A percentile compares a stretch with the other conserved stretches of the same genome.
phyloP scores from a whole-genome alignment of 495 filamentous ascomycete genomes.

The Astrothelium macrocarpum region DNA sequence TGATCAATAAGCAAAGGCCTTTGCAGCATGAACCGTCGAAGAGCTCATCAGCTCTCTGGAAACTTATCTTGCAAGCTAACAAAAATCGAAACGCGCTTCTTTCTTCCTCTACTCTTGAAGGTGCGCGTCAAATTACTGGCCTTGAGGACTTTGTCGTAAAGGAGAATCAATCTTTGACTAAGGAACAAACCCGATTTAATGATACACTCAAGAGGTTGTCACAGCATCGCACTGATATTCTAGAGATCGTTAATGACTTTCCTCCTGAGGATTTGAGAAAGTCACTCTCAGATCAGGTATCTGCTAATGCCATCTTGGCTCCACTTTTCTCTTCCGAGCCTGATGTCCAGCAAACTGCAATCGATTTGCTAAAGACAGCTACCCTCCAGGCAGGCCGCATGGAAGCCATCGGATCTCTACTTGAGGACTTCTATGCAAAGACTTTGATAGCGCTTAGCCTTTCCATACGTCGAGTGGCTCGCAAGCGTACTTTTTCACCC shows the following conservation, averaged over 20 bases:
- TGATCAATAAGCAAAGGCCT: conserved; percentile 46
- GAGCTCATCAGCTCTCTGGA: conserved; percentile 65
- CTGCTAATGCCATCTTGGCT: conserved; percentile 56
- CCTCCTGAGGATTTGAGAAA: conserved; percentile 49
- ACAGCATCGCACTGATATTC: conserved; percentile 56
- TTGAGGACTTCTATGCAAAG: conserved; percentile 53
- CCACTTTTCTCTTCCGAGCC: conserved; percentile 61
- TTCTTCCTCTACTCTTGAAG: conserved; percentile 60
- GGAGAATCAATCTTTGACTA: conserved; percentile 37
- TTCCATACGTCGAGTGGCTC: conserved; percentile 47
- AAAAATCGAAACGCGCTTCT: conserved; percentile 52
- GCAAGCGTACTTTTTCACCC: conserved; percentile 53
- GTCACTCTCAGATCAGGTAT: conserved; percentile 53
- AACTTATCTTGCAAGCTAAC: conserved; percentile 59
- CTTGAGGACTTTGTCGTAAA: conserved; percentile 60
- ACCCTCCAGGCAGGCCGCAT: conserved; percentile 59
- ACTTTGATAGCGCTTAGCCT: conserved; percentile 52
- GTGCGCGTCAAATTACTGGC: conserved; percentile 55
- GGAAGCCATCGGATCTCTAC: conserved; percentile 63
- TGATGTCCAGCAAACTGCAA: conserved; percentile 59
- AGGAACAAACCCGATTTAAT: conserved; percentile 62
- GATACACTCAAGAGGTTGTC: conserved; percentile 57
- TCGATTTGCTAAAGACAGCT: conserved; percentile 70
- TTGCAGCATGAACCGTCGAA: conserved; percentile 55
- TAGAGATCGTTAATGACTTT: conserved; percentile 70